Evolutionary conservation across 139 green algal genomes (phyloP), one percentile per base, ranked within the genome.

Genomic region (Desmodesmus armatus): DNA sequence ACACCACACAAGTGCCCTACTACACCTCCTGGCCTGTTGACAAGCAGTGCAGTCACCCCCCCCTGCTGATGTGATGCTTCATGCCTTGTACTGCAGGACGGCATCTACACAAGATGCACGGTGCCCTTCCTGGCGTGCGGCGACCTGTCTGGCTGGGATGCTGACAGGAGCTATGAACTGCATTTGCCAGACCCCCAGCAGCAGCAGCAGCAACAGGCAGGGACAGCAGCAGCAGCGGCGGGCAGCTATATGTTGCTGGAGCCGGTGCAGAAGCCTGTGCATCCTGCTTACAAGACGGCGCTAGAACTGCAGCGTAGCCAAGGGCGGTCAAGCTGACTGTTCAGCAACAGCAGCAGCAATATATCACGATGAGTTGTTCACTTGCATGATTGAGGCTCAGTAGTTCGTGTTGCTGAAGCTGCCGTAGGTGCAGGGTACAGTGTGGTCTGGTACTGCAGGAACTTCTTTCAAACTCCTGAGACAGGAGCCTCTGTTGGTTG

Each of bases 51-150:
- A n/a, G n/a, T n/a, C n/a, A n/a, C n/a, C 4, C 41, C 11, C 21
- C 31, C 6, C 31, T 35, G 43, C 69, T 58, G 43, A 19, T 58
- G 69, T 39, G 60, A 9, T 58, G n/a, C 80, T 79, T 65, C 29
- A 15, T 39, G 23, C 47, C 43, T 43, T 40, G 44, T 39, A 1
- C 17, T 29, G 40, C 60, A 84, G 78, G 62, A 37, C 35, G 39
- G 75, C 71, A 53, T 53, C 13, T 13, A 66, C 37, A 81, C 47
- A 43, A 15, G 79, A 2, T 33, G 7, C 11, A 33, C n/a, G 37
- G 33, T 99, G 3, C 96, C 96, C 0, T 99, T 99, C 80, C 55
- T 99, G 29, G 94, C 96, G 11, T 99, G 97, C 84, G 97, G 97
- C 0, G 96, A 98, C 87, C 88, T 99, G 29, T 85, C 51, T 31